Percentiles rank a stretch among this genome's conserved stretches.
phyloP scores from a whole-genome alignment of 2,329 filamentous ascomycete species.

The Ambrosiella cleistominuta region DNA sequence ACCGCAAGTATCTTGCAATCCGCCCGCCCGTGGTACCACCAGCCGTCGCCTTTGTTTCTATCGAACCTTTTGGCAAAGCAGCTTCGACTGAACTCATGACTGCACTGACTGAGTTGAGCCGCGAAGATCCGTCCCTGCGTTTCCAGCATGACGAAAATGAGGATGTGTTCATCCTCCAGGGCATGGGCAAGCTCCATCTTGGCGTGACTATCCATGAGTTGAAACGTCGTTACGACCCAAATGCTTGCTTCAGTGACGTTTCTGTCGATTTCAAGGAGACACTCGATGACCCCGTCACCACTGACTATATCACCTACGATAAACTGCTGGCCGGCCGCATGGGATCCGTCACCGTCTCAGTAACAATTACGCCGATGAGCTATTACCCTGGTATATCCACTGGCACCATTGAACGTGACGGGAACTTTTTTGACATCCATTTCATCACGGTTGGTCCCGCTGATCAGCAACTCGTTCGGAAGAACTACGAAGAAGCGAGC shows the following conservation, averaged over 20 bases:
- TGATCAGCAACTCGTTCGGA: constrained; percentile 4
- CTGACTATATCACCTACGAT: constrained; percentile 51
- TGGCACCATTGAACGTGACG: constrained; percentile 39
- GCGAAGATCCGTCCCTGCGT: constrained; percentile 84
- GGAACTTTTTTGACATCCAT: constrained; percentile 45
- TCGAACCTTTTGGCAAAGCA: constrained; percentile 61
- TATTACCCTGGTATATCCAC: constrained; percentile 21
- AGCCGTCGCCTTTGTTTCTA: constrained; percentile 89
- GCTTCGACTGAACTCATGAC: constrained; percentile 67
- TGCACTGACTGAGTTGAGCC: constrained; percentile 57
- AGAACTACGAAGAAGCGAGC: constrained; percentile 26
- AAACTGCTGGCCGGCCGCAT: constrained; percentile 62
- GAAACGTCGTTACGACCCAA: constrained; percentile 62
- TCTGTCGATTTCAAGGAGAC: constrained; percentile 92
- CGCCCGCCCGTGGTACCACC: constrained; percentile 79
- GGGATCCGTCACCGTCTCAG: constrained; percentile 61
- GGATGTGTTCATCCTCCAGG: constrained; percentile 80
- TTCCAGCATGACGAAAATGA: constrained; percentile 75
- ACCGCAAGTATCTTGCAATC: constrained; percentile 60
- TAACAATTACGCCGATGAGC: constrained; percentile 42
- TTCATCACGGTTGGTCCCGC: not conserved
- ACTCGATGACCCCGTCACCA: constrained; percentile 37
- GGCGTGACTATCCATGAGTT: constrained; percentile 83
- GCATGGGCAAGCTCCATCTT: constrained; percentile 91
- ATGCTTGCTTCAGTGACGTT: constrained; percentile 76